Conservation (phyloP, 73 alveolate species). For the Stentor coeruleus region DNA sequence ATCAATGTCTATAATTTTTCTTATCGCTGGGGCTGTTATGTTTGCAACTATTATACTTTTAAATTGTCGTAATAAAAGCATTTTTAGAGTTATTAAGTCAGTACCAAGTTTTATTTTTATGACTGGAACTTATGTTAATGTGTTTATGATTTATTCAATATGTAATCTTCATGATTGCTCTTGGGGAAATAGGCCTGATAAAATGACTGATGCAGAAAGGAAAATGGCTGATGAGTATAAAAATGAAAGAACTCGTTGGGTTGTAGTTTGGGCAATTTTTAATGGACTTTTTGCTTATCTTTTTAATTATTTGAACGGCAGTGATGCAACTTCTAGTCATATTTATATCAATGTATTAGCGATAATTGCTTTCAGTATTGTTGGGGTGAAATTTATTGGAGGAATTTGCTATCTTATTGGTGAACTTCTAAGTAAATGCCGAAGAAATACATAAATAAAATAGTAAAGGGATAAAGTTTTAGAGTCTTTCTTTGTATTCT, state of each 20-base stretch:
- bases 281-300: constrained; percentile 10
- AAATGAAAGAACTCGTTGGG: constrained; percentile 22
- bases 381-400: background rate
- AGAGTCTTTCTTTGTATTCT: too few species aligned
- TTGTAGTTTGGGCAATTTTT: constrained; percentile 6
- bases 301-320: background rate
- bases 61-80: too few species aligned
- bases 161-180: constrained; percentile 60
- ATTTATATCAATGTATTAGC: background rate
- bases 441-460: too few species aligned
- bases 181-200: constrained; percentile 73
- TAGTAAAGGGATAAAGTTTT: too few species aligned
- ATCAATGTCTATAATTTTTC: too few species aligned
- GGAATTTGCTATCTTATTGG: constrained; percentile 10
- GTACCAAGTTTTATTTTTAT: constrained; percentile 29
- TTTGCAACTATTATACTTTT: too few species aligned
- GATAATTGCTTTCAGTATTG: background rate
- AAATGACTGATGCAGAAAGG: background rate
- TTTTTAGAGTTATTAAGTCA: constrained; percentile 39
- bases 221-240: constrained; percentile 1
- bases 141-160: constrained; percentile 53
- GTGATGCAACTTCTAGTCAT: background rate
- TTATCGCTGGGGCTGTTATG: too few species aligned
- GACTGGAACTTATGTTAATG: constrained; percentile 53
- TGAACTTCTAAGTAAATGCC: too few species aligned